A percentile compares a stretch with the other conserved stretches of the same genome.
Conservation (phyloP, 2,329 filamentous ascomycete species). For the Rhexocercosporidium sp. region DNA sequence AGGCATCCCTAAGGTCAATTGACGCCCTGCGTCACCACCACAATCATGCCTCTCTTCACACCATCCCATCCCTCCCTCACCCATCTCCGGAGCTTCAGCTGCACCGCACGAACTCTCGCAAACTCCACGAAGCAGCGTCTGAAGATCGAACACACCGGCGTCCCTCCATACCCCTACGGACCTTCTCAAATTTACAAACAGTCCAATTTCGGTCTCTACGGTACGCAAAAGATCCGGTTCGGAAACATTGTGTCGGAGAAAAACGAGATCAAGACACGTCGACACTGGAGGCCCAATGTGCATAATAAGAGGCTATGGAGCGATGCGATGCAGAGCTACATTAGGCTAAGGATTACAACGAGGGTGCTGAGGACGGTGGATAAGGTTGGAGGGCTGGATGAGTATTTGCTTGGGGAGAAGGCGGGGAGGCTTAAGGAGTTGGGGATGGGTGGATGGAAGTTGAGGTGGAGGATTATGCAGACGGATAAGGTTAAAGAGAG, state of each 20-base stretch:
- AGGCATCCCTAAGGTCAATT: slow-evolving; percentile 19
- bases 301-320: slow-evolving; percentile 70
- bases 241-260: slow-evolving; percentile 77
- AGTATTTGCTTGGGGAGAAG: slow-evolving; percentile 86
- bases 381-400: slow-evolving; percentile 86
- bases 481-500: slow-evolving; percentile 68
- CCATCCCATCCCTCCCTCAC: slow-evolving; percentile 36
- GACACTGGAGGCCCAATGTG: slow-evolving; percentile 75
- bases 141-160: slow-evolving; percentile 38
- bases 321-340: slow-evolving; percentile 61
- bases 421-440: slow-evolving; percentile 80
- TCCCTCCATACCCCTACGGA: slow-evolving; percentile 75
- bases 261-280: slow-evolving; percentile 72
- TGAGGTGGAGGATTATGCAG: slow-evolving; percentile 91
- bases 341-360: slow-evolving; percentile 73
- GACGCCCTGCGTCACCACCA: slow-evolving; percentile 18
- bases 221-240: slow-evolving; percentile 71
- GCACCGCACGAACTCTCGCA: slow-evolving; percentile 36
- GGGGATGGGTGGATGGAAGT: slow-evolving; percentile 86
- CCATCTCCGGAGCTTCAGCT: slow-evolving; percentile 43
- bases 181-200: slow-evolving; percentile 77
- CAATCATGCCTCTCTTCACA: slow-evolving; percentile 35
- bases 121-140: slow-evolving; percentile 46
- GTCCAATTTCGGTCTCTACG: slow-evolving; percentile 77
- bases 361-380: slow-evolving; percentile 76